Evolutionary conservation across 352 stramenopile species (phyloP), one percentile per base, ranked within the genome.

Genomic region (Phytopythium chamaehyphon): DNA sequence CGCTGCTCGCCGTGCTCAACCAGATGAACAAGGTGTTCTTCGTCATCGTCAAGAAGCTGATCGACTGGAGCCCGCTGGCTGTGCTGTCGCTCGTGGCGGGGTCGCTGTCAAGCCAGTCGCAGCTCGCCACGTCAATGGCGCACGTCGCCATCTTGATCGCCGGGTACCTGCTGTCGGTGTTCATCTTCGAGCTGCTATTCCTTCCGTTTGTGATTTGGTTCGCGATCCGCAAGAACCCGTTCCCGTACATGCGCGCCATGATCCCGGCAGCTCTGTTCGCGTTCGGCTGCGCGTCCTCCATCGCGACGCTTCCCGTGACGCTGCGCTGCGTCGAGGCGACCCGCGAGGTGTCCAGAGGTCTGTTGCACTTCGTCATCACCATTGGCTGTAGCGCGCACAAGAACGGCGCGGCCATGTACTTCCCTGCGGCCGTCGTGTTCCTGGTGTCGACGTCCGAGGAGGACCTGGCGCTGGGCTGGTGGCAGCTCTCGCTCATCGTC

Each of bases 21-120:
- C 78, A 89, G 46, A 71, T 88, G 61, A 88, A 83, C 64, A 71
- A 77, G 31, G 79, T 88, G 15, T 87, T 91, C 43, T 83, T 85
- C 48, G 62, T 69, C 16, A 55, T 88, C 23, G 88, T 92, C 52
- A 48, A 61, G 40, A 83, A 78, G 39, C 61, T 83, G 21, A 80
- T 90, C 45, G 67, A 72, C 62, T 87, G 66, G 68, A 88, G 72
- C 22, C 78, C 81, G 14, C 16, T 87, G 16, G 77, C 76, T 3
- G 76, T 92, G 7, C 24, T 76, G n/a, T 92, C 81, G 31, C 73
- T 92, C 9, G 67, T 92, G 24, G 78, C 81, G 1, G 73, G 78
- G 1, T 88, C 77, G 19, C 58, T 91, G 1, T 70, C 71, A 0
- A 71, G 57, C 9, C 75, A 88, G 35, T 52, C 65, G 5, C 68